phyloP scores from a whole-genome alignment of 257 asterid genomes.

The Lycium barbarum region DNA sequence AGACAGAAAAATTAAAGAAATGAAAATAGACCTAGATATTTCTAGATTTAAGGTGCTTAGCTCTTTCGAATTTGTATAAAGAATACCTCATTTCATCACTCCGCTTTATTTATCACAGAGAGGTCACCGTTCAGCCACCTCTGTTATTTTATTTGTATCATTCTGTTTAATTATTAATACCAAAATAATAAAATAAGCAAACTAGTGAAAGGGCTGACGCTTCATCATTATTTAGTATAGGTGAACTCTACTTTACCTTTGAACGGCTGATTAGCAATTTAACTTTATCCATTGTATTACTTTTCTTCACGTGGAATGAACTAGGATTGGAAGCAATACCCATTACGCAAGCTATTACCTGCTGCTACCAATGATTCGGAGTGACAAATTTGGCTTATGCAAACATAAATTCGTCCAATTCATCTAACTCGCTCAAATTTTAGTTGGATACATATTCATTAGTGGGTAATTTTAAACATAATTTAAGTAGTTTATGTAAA shows the following conservation, averaged over 20 bases:
- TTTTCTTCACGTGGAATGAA: neutral
- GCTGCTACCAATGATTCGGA: neutral
- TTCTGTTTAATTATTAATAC: neutral
- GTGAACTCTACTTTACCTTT: neutral
- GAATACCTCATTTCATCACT: neutral
- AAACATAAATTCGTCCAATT: no score
- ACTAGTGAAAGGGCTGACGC: neutral
- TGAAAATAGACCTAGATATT: neutral
- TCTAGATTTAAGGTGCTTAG: neutral
- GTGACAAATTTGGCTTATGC: neutral
- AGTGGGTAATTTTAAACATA: neutral
- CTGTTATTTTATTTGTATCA: neutral
- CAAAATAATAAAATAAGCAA: neutral
- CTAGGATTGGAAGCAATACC: neutral
- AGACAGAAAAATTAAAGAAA: neutral
- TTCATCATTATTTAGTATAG: neutral
- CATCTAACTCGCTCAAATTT: no score
- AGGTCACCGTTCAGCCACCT: neutral
- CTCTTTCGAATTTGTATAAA: neutral
- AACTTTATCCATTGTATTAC: neutral
- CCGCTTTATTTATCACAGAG: neutral
- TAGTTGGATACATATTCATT: no score
- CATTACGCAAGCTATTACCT: neutral
- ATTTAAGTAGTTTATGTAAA: neutral
- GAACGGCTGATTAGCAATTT: slow-evolving; percentile 13